Evolutionary conservation across 2,329 filamentous ascomycete species (phyloP).

Genomic region (Ceratocystiopsis sp.): DNA sequence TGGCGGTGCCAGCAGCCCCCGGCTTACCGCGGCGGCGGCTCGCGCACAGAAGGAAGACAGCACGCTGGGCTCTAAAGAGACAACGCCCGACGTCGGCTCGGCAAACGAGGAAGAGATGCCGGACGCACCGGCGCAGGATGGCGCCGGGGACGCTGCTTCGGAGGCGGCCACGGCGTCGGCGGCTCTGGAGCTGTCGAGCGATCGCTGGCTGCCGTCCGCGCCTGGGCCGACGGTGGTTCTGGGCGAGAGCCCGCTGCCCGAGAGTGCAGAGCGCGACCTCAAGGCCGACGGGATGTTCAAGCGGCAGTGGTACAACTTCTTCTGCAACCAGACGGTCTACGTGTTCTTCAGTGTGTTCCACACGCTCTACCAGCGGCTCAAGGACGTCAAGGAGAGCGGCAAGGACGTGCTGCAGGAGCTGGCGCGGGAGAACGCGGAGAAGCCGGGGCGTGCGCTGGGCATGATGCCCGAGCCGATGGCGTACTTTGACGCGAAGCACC

Average conservation of each 20-base stretch:
- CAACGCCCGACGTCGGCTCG: slow-evolving; percentile 69
- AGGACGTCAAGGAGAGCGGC: slow-evolving; percentile 68
- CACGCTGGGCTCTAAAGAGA: slow-evolving; percentile 68
- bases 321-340: slow-evolving; percentile 78
- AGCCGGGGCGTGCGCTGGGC: slow-evolving; percentile 69
- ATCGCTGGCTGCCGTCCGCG: slow-evolving; percentile 46
- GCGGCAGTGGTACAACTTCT: slow-evolving; percentile 73
- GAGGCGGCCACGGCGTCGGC: slow-evolving; percentile 21
- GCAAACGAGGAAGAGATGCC: slow-evolving; percentile 60
- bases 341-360: slow-evolving; percentile 92
- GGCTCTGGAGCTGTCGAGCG: slow-evolving; percentile 45
- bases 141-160: slow-evolving; percentile 14
- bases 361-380: slow-evolving; percentile 70
- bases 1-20: too few relatives aligned
- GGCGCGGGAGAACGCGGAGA: slow-evolving; percentile 52
- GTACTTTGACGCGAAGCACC: slow-evolving; percentile 53
- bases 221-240: slow-evolving; percentile 37
- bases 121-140: slow-evolving; percentile 24
- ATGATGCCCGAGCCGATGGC: slow-evolving; percentile 64
- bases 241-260: slow-evolving; percentile 35
- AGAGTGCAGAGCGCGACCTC: slow-evolving; percentile 38
- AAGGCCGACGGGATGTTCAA: slow-evolving; percentile 68
- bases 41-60: slow-evolving; percentile 64
- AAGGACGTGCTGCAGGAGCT: slow-evolving; percentile 58
- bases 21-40: background rate